Conservation (phyloP, 2,329 filamentous ascomycete genomes). For the Penicillium capsulatum region DNA sequence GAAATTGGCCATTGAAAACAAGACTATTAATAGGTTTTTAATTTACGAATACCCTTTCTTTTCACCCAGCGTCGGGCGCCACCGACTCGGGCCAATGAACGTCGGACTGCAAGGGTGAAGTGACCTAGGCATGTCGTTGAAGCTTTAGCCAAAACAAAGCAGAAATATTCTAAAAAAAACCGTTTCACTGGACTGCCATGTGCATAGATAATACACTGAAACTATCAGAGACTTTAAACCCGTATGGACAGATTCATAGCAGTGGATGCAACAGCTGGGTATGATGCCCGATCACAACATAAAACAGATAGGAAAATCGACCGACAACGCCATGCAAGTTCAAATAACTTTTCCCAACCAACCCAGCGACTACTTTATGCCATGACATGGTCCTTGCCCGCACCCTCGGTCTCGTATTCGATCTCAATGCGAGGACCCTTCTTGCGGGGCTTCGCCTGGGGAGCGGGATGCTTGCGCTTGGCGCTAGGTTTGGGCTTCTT, state of each 20-base stretch:
- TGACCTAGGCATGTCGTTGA: too few relatives aligned
- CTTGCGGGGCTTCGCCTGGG: conserved; percentile 55
- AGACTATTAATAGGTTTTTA: too few relatives aligned
- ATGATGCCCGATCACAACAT: conserved; percentile 33
- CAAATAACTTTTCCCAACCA: conserved; percentile 23
- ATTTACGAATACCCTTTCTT: too few relatives aligned
- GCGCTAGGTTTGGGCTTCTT: conserved; percentile 43
- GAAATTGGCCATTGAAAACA: too few relatives aligned
- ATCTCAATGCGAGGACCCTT: conserved; percentile 66
- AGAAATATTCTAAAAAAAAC: too few relatives aligned
- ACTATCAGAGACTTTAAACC: conserved; percentile 2
- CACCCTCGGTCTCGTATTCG: conserved; percentile 71
- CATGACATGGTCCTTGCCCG: conserved; percentile 49
- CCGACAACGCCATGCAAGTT: conserved; percentile 34
- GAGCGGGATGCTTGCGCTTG: conserved; percentile 55
- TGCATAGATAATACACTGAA: conserved; percentile 3
- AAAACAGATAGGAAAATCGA: conserved; percentile 13
- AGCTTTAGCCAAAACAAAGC: too few relatives aligned
- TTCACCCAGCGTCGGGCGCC: too few relatives aligned
- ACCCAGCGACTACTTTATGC: conserved; percentile 27
- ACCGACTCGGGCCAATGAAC: too few relatives aligned
- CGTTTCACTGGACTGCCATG: too few relatives aligned
- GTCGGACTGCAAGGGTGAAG: too few relatives aligned
- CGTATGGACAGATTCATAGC: conserved; percentile 15
- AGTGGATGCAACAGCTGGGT: conserved; percentile 34